These are phyloP conservation scores for Colletotrichum abscissum DNA, from an alignment of 2,329 filamentous ascomycete genomes.

Conservation along the genomic window DNA sequence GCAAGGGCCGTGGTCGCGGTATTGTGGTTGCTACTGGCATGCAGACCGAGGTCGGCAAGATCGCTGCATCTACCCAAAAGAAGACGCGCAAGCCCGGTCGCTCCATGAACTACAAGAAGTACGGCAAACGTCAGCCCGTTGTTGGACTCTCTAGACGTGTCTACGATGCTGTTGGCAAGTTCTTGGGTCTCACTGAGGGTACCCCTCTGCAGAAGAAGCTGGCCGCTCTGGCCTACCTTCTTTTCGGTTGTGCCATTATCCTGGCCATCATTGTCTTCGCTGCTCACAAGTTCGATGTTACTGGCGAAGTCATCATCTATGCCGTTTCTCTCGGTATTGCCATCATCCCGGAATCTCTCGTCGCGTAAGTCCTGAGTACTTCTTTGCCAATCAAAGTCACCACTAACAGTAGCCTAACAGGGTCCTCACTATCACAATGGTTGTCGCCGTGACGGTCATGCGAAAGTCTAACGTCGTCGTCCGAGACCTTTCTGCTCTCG, in stretches of 20 bases:
- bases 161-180: slow-evolving; percentile 64
- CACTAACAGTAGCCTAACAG: slow-evolving; percentile 41
- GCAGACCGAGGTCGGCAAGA: slow-evolving; percentile 77
- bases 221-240: slow-evolving; percentile 79
- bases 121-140: slow-evolving; percentile 61
- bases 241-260: slow-evolving; percentile 77
- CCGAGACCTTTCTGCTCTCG: slow-evolving; percentile 73
- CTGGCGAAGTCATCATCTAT: slow-evolving; percentile 67
- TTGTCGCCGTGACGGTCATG: slow-evolving; percentile 73
- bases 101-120: slow-evolving; percentile 65
- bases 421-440: slow-evolving; percentile 78
- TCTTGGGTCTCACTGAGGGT: slow-evolving; percentile 72
- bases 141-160: slow-evolving; percentile 59
- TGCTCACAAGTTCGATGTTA: slow-evolving; percentile 63
- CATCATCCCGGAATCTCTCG: slow-evolving; percentile 73
- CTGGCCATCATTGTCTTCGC: slow-evolving; percentile 69
- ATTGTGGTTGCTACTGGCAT: slow-evolving; percentile 80
- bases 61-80: slow-evolving; percentile 67
- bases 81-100: slow-evolving; percentile 66
- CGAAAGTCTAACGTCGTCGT: slow-evolving; percentile 73
- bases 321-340: slow-evolving; percentile 69
- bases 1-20: slow-evolving; percentile 77
- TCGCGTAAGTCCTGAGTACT: slow-evolving; percentile 58
- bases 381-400: neutral
- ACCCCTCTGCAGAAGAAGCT: slow-evolving; percentile 85